phyloP scores from a whole-genome alignment of 208 protist species.

The Leishmania amazonensis region DNA sequence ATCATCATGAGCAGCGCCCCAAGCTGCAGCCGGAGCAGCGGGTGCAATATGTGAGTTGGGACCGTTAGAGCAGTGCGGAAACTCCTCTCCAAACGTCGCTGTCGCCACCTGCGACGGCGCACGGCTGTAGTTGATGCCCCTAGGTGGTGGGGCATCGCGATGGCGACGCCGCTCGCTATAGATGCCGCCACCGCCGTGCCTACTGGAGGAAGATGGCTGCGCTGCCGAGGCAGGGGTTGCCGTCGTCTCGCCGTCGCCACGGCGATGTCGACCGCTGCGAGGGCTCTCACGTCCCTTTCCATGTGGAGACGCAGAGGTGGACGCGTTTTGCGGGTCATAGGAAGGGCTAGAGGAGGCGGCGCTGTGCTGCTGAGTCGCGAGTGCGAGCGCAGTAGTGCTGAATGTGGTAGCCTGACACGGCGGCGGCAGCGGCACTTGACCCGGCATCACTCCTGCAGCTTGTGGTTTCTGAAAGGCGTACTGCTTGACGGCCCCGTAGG shows the following conservation, averaged over 20 bases:
- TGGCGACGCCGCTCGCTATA: slow-evolving; percentile 14
- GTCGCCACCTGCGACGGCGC: slow-evolving; percentile 14
- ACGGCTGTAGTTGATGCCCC: slow-evolving; percentile 6
- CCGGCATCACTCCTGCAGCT: background rate
- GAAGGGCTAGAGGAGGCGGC: background rate
- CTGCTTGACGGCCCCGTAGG: background rate
- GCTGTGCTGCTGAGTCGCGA: background rate
- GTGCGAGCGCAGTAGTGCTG: background rate
- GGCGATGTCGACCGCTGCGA: slow-evolving; percentile 8
- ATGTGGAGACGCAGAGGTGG: background rate
- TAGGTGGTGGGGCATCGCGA: slow-evolving; percentile 7
- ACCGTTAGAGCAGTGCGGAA: background rate
- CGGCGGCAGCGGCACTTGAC: slow-evolving; percentile 17
- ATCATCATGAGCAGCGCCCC: background rate
- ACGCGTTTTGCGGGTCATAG: background rate
- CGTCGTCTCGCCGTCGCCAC: background rate
- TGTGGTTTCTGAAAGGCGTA: background rate
- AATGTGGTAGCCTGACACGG: background rate
- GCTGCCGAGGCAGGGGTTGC: background rate
- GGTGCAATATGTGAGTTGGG: background rate
- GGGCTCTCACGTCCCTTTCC: background rate
- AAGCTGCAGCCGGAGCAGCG: background rate
- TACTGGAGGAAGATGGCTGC: background rate
- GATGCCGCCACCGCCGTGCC: background rate
- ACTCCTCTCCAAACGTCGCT: slow-evolving; percentile 4